A percentile compares a stretch with the other conserved stretches of the same genome.
Conservation (phyloP, 2,329 filamentous ascomycete species). For the Fusarium sp. region DNA sequence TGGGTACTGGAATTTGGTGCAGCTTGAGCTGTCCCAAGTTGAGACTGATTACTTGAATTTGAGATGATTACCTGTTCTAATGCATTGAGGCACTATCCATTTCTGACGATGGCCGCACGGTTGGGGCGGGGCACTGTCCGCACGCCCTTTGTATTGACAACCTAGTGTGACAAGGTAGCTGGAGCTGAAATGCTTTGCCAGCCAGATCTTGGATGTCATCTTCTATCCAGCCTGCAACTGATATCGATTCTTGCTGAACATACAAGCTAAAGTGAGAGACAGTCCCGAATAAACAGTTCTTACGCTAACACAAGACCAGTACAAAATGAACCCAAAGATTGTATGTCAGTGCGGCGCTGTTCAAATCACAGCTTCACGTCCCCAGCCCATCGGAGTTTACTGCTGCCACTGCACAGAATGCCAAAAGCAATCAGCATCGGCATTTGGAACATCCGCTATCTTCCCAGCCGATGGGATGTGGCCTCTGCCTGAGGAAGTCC, state of each 20-base stretch:
- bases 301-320: neutral
- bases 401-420: constrained; percentile 61
- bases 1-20: neutral
- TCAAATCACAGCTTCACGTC: constrained; percentile 50
- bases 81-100: neutral
- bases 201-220: neutral
- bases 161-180: neutral
- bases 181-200: neutral
- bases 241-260: neutral
- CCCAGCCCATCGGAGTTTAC: constrained; percentile 52
- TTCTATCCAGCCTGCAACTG: neutral
- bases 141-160: constrained; percentile 17
- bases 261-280: neutral
- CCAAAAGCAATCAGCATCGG: constrained; percentile 57
- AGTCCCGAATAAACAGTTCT: neutral
- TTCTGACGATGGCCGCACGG: neutral
- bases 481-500: constrained; percentile 51
- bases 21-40: no score
- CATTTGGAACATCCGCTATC: constrained; percentile 59
- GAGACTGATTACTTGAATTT: neutral
- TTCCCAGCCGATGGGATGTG: constrained; percentile 56
- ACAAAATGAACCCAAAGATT: constrained; percentile 42
- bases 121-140: neutral
- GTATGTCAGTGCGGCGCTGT: constrained; percentile 56
- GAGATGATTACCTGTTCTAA: neutral